Evolutionary conservation across 73 alveolate genomes (phyloP), one percentile per base, ranked within the genome.

Genomic region (Tetrahymena malaccensis): DNA sequence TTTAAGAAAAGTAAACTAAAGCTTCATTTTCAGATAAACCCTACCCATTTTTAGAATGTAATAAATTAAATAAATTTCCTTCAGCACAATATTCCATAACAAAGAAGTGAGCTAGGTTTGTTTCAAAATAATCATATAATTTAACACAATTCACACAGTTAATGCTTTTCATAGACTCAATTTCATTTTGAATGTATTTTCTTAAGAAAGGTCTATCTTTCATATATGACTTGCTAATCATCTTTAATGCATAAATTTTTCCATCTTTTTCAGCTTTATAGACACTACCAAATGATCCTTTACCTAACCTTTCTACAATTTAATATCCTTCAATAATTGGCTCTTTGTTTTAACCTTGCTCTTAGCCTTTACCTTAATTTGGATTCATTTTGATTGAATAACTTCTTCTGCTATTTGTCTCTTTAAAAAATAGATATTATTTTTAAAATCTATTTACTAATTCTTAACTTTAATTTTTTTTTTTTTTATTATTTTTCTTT

Each of bases 21-120:
- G 98, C 98, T 34, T 95, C 58, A 55, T 83, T 96, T 84, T 98
- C 99, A 33, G 93, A 94, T 37, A 98, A 95, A 37, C 95, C 95
- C 57, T 96, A 95, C 56, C 97, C 94, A 40, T 21, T 31, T 22
- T 31, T 43, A 21, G 50, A 19, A 43, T 50, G 35, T 15, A 57
- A 34, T 19, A 43, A 8, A 17, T 15, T 95, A 95, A 34, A 96
- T 50, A 96, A 95, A 44, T 94, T 95, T 40, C 98, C 98, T 55
- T 97, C 98, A 38, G 85, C 94, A 35, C 97, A 95, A 85, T 57
- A 96, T 38, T 96, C 98, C 43, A 96, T 94, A 84, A 96, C 84
- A n/a, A 96, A 43, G 93, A 96, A 96, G 55, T 43, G 83, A 25
- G 84, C 43, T 43, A 96, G 94, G n/a, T 40, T 34, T 3, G 98